phyloP scores from a whole-genome alignment of 2,329 filamentous ascomycete genomes.

The Colletotrichum plurivorum region DNA sequence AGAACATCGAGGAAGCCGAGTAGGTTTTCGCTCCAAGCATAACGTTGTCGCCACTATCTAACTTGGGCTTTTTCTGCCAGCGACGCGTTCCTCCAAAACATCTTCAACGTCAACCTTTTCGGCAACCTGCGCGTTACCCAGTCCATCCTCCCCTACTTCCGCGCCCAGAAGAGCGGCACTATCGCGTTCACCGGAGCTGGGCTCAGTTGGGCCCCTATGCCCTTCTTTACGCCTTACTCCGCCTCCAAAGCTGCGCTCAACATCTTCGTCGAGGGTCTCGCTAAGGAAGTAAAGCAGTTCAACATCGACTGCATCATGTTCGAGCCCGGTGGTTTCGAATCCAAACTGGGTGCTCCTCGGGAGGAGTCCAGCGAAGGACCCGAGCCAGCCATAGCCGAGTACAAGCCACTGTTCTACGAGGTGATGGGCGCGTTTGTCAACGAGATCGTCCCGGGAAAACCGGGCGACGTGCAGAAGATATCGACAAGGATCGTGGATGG shows the following conservation, averaged over 20 bases:
- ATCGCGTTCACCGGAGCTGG: conserved; percentile 49
- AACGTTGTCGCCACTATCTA: background rate
- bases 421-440: conserved; percentile 44
- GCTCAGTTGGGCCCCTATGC: conserved; percentile 30
- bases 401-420: conserved; percentile 42
- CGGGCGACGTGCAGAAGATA: conserved; percentile 45
- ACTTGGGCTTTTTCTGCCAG: conserved; percentile 27
- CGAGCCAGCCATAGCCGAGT: conserved; percentile 40
- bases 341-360: conserved; percentile 42
- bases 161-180: conserved; percentile 43
- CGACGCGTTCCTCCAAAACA: conserved; percentile 48
- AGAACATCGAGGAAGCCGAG: conserved; percentile 50
- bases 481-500: conserved; percentile 45
- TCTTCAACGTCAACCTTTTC: conserved; percentile 46
- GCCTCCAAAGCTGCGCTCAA: conserved; percentile 47
- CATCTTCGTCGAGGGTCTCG: conserved; percentile 41
- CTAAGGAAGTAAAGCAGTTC: conserved; percentile 8
- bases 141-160: conserved; percentile 47
- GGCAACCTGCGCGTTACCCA: conserved; percentile 45
- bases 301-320: conserved; percentile 16
- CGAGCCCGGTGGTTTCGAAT: conserved; percentile 25
- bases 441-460: conserved; percentile 44
- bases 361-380: conserved; percentile 36
- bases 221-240: conserved; percentile 46
- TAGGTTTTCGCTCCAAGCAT: conserved; percentile 39